A percentile compares a stretch with the other conserved stretches of the same genome.
Conservation (phyloP, 331 rosid species). For the Malus hybrid region DNA sequence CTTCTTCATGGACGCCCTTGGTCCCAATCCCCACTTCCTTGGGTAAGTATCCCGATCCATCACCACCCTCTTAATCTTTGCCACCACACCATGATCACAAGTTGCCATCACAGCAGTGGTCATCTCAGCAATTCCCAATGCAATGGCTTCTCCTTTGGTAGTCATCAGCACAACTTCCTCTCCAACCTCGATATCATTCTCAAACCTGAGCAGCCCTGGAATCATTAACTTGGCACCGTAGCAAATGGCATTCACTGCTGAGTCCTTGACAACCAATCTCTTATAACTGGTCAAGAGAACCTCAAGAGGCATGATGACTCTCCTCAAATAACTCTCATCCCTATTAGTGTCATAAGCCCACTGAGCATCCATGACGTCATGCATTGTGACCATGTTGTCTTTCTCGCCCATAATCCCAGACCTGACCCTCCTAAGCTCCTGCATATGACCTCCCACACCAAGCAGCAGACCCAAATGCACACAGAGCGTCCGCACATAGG, state of each 20-base stretch:
- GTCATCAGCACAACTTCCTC: slow-evolving; percentile 96
- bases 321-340: slow-evolving; percentile 76
- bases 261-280: slow-evolving; percentile 88
- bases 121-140: slow-evolving; percentile 95
- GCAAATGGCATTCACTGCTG: slow-evolving; percentile 89
- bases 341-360: slow-evolving; percentile 63
- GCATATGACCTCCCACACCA: slow-evolving; percentile 92
- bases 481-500: slow-evolving; percentile 83
- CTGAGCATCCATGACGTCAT: slow-evolving; percentile 91
- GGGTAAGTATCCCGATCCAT: slow-evolving; percentile 96
- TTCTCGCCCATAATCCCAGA: slow-evolving; percentile 90
- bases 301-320: slow-evolving; percentile 69
- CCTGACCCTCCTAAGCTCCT: slow-evolving; percentile 86
- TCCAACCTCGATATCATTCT: slow-evolving; percentile 83
- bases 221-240: slow-evolving; percentile 96
- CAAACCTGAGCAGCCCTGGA: slow-evolving; percentile 81
- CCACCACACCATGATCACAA: slow-evolving; percentile 91
- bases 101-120: slow-evolving; percentile 91
- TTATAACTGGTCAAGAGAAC: slow-evolving; percentile 53
- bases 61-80: slow-evolving; percentile 90
- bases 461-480: slow-evolving; percentile 86
- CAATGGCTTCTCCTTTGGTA: slow-evolving; percentile 86
- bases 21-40: slow-evolving; percentile 71
- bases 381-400: slow-evolving; percentile 92
- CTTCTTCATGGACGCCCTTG: slow-evolving; percentile 63